Base-by-base conservation (phyloP, 139 green algal genomes). In the Chlamydomonas sphaeroides region DNA sequence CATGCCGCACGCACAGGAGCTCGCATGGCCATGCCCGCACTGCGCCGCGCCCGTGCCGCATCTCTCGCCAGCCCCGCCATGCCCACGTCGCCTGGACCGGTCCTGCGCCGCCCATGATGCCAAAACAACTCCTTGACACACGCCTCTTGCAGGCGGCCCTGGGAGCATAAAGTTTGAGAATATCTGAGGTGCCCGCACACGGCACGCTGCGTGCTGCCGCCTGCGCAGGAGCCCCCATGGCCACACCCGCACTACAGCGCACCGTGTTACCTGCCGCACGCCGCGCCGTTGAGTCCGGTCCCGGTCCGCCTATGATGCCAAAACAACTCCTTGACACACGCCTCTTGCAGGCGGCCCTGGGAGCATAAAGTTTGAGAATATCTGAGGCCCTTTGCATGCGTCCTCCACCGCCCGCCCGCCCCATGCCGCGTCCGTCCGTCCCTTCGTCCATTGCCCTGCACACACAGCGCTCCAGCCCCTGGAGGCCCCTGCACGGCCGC, bases 351-450 rank as follows among this genome's bases (percentile, higher is more conserved):
- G 61, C 61, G 17, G 5, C n/a, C 30, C 0, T 78, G 70, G 84
- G 48, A 63, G 49, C 49, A 33, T 62, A 84, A 88, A 92, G 85
- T 89, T 89, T 92, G 88, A 92, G 85, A 90, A 92, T 89, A 91
- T 89, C 85, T 87, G 88, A 91, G 84, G 84, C 30, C 51, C 42
- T n/a, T n/a, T n/a, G n/a, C n/a, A n/a, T n/a, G n/a, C n/a, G n/a
- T n/a, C n/a, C n/a, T n/a, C n/a, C n/a, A n/a, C n/a, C n/a, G n/a
- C n/a, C n/a, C n/a, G n/a, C n/a, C n/a, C n/a, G n/a, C n/a, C n/a
- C n/a, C n/a, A n/a, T n/a, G n/a, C n/a, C n/a, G n/a, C n/a, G n/a
- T n/a, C n/a, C n/a, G n/a, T n/a, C n/a, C n/a, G n/a, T n/a, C n/a
- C n/a, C n/a, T n/a, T n/a, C n/a, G n/a, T n/a, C n/a, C n/a, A n/a